These are phyloP conservation scores for Ogataea parapolymorpha DNA, from an alignment of 805 yeast species.

Conservation along the genomic window DNA sequence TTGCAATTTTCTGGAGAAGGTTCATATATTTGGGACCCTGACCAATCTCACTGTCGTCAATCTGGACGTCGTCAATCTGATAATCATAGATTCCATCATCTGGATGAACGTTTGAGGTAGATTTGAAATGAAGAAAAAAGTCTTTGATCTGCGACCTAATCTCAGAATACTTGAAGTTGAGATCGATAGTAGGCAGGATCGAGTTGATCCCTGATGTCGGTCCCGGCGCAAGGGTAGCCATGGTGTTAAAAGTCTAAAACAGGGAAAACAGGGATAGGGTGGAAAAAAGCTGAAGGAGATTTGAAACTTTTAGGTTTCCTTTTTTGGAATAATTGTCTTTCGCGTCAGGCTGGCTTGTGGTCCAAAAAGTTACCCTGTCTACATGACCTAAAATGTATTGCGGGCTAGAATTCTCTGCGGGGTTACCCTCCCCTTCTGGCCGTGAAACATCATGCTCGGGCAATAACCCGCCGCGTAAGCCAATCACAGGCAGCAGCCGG, in stretches of 20 bases:
- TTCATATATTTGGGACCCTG: constrained; percentile 71
- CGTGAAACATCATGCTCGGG: background rate
- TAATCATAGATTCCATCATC: constrained; percentile 36
- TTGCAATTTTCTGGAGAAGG: constrained; percentile 74
- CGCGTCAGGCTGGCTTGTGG: constrained; percentile 3
- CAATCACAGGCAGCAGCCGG: constrained; percentile 8
- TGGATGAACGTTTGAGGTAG: constrained; percentile 27
- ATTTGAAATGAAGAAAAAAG: constrained; percentile 66
- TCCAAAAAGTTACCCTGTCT: background rate
- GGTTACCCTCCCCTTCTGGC: background rate
- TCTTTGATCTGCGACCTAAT: constrained; percentile 56
- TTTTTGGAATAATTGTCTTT: constrained; percentile 9
- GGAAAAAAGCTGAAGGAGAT: constrained; percentile 9
- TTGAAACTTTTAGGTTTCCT: constrained; percentile 10
- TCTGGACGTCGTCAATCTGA: constrained; percentile 29
- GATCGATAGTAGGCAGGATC: constrained; percentile 26
- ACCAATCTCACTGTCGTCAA: constrained; percentile 28
- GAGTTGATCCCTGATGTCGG: constrained; percentile 19
- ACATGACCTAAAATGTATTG: background rate
- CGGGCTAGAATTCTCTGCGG: background rate
- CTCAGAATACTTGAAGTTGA: constrained; percentile 57
- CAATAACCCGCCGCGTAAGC: constrained; percentile 2
- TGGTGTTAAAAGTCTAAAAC: constrained; percentile 3
- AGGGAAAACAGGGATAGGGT: background rate
- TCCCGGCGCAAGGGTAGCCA: constrained; percentile 26